phyloP scores from a whole-genome alignment of 1,139 yeast genomes.

The Suhomyces panamericanus region DNA sequence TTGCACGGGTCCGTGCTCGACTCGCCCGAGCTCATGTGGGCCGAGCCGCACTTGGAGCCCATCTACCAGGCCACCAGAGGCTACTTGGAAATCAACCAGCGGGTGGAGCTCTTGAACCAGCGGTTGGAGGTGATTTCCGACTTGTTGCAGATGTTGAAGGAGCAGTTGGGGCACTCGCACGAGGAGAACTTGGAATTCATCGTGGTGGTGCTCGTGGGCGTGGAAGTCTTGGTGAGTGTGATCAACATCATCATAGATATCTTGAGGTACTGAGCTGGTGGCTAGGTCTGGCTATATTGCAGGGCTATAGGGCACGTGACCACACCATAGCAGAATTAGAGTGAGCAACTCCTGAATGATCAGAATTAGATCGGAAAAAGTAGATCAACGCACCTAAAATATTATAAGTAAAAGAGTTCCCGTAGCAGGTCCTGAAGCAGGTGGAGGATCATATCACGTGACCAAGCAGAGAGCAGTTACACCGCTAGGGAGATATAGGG shows the following conservation, averaged over 20 bases:
- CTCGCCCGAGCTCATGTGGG: constrained; percentile 98
- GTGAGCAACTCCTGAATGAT: too few relatives aligned
- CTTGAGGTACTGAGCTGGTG: constrained; percentile 26
- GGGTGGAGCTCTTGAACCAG: constrained; percentile 86
- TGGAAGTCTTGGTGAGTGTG: constrained; percentile 85
- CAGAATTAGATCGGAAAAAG: too few relatives aligned
- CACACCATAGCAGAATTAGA: not conserved
- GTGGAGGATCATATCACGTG: too few relatives aligned
- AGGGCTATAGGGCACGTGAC: not conserved
- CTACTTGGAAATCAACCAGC: constrained; percentile 87
- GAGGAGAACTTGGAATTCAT: constrained; percentile 90
- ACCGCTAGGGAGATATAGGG: too few relatives aligned
- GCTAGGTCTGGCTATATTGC: not conserved
- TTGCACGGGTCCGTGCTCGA: constrained; percentile 94
- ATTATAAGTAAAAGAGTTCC: too few relatives aligned
- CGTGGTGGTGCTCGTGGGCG: constrained; percentile 89
- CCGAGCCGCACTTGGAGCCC: constrained; percentile 96
- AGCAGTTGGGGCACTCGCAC: constrained; percentile 90
- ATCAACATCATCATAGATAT: constrained; percentile 58
- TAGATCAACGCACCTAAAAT: too few relatives aligned
- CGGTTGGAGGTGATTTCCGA: constrained; percentile 92
- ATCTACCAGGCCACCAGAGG: constrained; percentile 96
- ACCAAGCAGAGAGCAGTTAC: too few relatives aligned
- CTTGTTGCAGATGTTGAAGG: constrained; percentile 90
- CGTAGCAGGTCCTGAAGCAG: too few relatives aligned